A percentile compares a stretch with the other conserved stretches of the same genome.
Conservation (phyloP, 768 basidiomycete species). For the Dioszegia crocea region DNA sequence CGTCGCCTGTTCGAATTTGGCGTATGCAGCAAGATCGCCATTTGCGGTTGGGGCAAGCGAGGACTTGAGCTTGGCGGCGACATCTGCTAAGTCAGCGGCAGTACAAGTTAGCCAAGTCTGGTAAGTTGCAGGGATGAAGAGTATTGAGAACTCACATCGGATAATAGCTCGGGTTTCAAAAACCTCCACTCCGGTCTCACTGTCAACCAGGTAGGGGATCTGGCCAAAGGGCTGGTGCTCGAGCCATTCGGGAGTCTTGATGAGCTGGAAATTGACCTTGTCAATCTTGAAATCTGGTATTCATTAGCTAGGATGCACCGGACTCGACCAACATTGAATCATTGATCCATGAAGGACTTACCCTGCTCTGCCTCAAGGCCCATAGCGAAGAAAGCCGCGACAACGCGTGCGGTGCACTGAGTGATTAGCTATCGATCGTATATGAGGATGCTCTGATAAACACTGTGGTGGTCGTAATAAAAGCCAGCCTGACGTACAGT, state of each 20-base stretch:
- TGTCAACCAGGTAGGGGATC: conserved; percentile 57
- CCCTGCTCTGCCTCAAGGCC: conserved; percentile 10
- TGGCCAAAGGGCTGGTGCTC: conserved; percentile 64
- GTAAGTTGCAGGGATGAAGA: too few species aligned
- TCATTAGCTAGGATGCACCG: background rate
- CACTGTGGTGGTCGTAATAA: background rate
- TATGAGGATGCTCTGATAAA: background rate
- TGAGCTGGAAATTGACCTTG: background rate
- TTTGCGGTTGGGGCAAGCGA: conserved; percentile 54
- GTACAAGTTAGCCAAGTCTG: too few species aligned
- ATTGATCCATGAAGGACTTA: background rate
- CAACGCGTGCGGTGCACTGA: conserved; percentile 5
- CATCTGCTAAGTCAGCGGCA: conserved; percentile 51
- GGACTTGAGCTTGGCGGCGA: conserved; percentile 55
- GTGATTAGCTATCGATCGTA: background rate
- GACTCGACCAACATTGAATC: too few species aligned
- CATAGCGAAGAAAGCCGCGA: conserved; percentile 4
- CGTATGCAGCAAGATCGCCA: conserved; percentile 49
- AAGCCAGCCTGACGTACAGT: background rate
- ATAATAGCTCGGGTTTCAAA: conserved; percentile 48
- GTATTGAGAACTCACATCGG: background rate
- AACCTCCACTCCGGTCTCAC: conserved; percentile 61
- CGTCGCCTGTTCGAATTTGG: conserved; percentile 48
- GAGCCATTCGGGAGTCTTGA: conserved; percentile 44
- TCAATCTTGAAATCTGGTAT: conserved; percentile 10